These are phyloP conservation scores for Apiotrichum sp. DNA, from an alignment of 1,284 basidiomycete species.

Conservation along the genomic window DNA sequence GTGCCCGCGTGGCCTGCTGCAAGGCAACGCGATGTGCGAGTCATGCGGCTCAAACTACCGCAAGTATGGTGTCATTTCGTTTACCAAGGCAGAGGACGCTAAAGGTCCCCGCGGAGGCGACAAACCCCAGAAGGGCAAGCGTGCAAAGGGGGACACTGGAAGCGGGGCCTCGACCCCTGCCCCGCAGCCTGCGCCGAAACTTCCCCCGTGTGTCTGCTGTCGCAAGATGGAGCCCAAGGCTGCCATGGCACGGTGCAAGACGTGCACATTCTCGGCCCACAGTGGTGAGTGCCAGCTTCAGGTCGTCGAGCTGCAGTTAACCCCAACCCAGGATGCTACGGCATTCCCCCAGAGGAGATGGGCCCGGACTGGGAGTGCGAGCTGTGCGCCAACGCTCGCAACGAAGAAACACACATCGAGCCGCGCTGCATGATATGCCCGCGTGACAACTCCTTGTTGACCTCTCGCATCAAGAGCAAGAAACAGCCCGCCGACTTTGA, in stretches of 20 bases:
- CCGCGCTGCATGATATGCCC: constrained; percentile 48
- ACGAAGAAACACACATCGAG: constrained; percentile 63
- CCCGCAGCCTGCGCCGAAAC: constrained; percentile 49
- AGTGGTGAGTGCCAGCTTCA: constrained; percentile 52
- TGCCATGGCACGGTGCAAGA: constrained; percentile 69
- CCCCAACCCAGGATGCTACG: constrained; percentile 56
- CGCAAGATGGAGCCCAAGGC: constrained; percentile 64
- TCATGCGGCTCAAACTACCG: constrained; percentile 68
- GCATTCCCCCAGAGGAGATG: constrained; percentile 56
- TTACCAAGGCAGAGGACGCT: constrained; percentile 38
- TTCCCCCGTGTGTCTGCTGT: constrained; percentile 70
- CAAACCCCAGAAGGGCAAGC: constrained; percentile 53
- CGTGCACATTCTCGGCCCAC: constrained; percentile 70
- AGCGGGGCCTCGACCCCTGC: constrained; percentile 38
- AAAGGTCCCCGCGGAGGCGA: constrained; percentile 20
- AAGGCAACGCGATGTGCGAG: constrained; percentile 66
- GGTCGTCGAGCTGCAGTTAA: too few species aligned
- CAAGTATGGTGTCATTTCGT: constrained; percentile 69
- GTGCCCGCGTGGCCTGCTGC: constrained; percentile 69
- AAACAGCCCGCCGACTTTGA: constrained; percentile 54
- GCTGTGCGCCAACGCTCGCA: constrained; percentile 71
- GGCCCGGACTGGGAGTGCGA: constrained; percentile 76
- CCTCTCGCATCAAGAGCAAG: constrained; percentile 22
- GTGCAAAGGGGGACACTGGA: constrained; percentile 56
- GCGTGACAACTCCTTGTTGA: constrained; percentile 18